Base-by-base conservation (phyloP, 2,329 filamentous ascomycete genomes). In the Claviceps spartinae region DNA sequence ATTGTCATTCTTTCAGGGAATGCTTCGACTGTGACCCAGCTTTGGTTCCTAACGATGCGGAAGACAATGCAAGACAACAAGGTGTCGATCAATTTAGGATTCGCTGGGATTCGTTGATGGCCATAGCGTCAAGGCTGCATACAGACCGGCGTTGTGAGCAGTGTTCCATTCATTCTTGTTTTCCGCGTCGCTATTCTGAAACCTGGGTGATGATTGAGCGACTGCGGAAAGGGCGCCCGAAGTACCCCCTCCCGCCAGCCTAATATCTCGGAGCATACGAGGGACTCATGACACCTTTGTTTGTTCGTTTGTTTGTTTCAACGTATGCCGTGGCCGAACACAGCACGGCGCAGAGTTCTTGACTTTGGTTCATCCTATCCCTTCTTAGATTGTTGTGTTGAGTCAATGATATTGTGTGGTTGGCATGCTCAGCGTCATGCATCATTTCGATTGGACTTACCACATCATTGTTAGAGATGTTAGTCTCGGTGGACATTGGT, bases 61-160 rank as follows among this genome's bases (percentile, higher is more conserved):
- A 18, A 41, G 30, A 46, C 5, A 22, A 51, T 44, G 52, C 20
- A 50, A 20, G 4, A 3, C 18, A n/a, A 18, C 36, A 24, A 47
- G n/a, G 13, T 36, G 38, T 48, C 45, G 20, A 47, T 47, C 22
- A 14, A 41, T 40, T 49, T 38, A 8, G 34, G 41, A 26, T 50
- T 18, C 18, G 5, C 7, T 24, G 44, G 9, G 14, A 26, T 47
- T 48, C 47, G 13, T 49, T 36, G 40, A 44, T 47, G 9, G 42
- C 47, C 42, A 41, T 20, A n/a, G 40, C 52, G 51, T 54, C 43
- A 54, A 49, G 52, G 47, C 52, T 50, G 49, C 52, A 54, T 54
- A 30, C 24, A 47, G 43, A 51, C 30, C 13, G 49, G 49, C 49
- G 52, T 54, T 52, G 45, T 49, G 49, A 47, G 52, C 45, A 49